These are phyloP conservation scores for Pyronema domesticum DNA, from an alignment of 495 filamentous ascomycete species.

Conservation along the genomic window DNA sequence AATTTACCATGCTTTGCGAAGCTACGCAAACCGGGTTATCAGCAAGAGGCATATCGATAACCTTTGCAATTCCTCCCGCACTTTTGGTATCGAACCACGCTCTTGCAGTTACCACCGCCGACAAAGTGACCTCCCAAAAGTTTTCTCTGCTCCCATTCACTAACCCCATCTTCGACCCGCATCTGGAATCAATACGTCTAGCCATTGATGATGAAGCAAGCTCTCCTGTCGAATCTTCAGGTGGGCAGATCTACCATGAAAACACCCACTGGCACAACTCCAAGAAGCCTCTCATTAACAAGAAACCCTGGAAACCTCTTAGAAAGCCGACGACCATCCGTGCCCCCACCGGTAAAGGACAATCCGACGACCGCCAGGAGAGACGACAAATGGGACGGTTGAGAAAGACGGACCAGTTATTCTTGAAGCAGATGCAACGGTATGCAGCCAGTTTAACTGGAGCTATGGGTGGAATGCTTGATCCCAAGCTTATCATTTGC, in stretches of 20 bases:
- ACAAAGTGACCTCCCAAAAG: too few relatives aligned
- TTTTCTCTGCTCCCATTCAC: constrained; percentile 39
- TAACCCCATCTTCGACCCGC: constrained; percentile 39
- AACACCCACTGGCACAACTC: constrained; percentile 47
- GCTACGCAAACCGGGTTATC: neutral
- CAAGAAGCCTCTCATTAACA: constrained; percentile 25
- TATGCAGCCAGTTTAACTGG: constrained; percentile 59
- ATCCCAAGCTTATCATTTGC: constrained; percentile 42
- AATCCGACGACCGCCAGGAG: neutral
- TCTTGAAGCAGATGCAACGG: constrained; percentile 42
- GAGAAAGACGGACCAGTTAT: constrained; percentile 32
- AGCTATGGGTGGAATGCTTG: constrained; percentile 40
- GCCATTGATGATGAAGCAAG: neutral
- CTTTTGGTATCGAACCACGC: too few relatives aligned
- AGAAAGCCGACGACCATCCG: neutral
- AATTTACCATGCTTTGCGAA: neutral
- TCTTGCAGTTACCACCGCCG: too few relatives aligned
- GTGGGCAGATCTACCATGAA: constrained; percentile 35
- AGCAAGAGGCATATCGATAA: neutral
- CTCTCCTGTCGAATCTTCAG: neutral
- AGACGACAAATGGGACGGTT: neutral
- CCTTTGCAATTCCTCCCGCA: too few relatives aligned
- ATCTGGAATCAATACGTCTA: constrained; percentile 29
- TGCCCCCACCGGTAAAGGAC: neutral
- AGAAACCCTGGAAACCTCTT: neutral